These are phyloP conservation scores for Phytophthora nicotianae DNA, from an alignment of 352 stramenopile species.

Conservation along the genomic window DNA sequence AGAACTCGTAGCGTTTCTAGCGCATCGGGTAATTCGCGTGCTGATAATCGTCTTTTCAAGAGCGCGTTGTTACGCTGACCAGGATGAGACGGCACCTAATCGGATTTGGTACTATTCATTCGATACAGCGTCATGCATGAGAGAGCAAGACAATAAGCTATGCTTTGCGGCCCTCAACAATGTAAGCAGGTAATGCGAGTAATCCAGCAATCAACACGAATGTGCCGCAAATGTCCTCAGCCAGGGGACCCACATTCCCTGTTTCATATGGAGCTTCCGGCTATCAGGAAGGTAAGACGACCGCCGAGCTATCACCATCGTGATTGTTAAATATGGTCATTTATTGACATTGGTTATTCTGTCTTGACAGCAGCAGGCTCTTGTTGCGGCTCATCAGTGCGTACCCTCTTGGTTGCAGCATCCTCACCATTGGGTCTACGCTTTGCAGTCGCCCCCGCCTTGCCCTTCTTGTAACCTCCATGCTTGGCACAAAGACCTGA, in stretches of 20 bases:
- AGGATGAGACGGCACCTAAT: slow-evolving; percentile 2
- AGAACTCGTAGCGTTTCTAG: slow-evolving; percentile 32
- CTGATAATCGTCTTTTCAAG: background rate
- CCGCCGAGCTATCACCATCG: too few relatives aligned
- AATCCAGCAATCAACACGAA: slow-evolving; percentile 60
- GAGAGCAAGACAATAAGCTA: too few relatives aligned
- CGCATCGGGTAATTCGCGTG: background rate
- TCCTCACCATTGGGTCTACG: slow-evolving; percentile 13
- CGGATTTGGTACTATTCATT: too few relatives aligned
- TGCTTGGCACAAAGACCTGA: slow-evolving; percentile 82
- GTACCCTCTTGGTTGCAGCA: slow-evolving; percentile 22
- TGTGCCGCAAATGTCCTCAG: slow-evolving; percentile 54
- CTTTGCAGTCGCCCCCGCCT: slow-evolving; percentile 22
- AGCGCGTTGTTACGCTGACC: slow-evolving; percentile 3
- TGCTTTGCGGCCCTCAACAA: too few relatives aligned
- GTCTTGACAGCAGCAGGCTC: slow-evolving; percentile 14
- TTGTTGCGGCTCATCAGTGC: slow-evolving; percentile 17
- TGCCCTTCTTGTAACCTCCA: slow-evolving; percentile 76
- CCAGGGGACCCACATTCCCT: too few relatives aligned
- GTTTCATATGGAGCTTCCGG: too few relatives aligned
- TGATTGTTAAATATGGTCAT: slow-evolving; percentile 37
- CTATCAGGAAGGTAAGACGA: too few relatives aligned
- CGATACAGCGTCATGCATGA: slow-evolving; percentile 7
- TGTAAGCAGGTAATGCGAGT: slow-evolving; percentile 30
- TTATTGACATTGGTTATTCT: slow-evolving; percentile 30